Evolutionary conservation across 2,329 filamentous ascomycete species (phyloP).

Genomic region (Aspergillus hortae): DNA sequence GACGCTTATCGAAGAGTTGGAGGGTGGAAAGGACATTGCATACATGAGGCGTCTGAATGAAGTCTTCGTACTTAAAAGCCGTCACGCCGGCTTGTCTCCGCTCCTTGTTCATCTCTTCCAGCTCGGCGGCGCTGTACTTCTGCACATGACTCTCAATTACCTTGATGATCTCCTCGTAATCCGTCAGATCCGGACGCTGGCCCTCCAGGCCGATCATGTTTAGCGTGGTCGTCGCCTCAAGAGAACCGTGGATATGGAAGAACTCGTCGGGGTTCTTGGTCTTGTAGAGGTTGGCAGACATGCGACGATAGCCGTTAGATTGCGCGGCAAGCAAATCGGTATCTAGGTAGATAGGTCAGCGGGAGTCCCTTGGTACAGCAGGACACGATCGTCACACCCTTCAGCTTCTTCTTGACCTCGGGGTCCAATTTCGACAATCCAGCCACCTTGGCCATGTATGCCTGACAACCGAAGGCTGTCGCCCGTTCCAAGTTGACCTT

Average conservation of each 20-base stretch:
- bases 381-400: slow-evolving; percentile 22
- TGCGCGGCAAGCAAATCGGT: slow-evolving; percentile 70
- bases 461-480: slow-evolving; percentile 40
- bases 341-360: slow-evolving; percentile 46
- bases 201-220: slow-evolving; percentile 67
- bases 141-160: slow-evolving; percentile 59
- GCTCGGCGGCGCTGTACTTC: slow-evolving; percentile 51
- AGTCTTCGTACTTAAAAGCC: slow-evolving; percentile 58
- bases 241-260: slow-evolving; percentile 72
- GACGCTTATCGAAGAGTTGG: background rate
- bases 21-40: slow-evolving; percentile 5
- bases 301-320: slow-evolving; percentile 65
- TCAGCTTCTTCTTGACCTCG: slow-evolving; percentile 35
- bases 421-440: slow-evolving; percentile 37
- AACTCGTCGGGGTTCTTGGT: slow-evolving; percentile 64
- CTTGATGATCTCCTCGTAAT: slow-evolving; percentile 57
- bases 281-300: slow-evolving; percentile 69
- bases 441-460: slow-evolving; percentile 41
- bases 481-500: slow-evolving; percentile 37
- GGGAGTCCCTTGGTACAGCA: background rate
- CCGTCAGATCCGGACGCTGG: slow-evolving; percentile 57
- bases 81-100: slow-evolving; percentile 59
- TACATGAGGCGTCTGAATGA: slow-evolving; percentile 55
- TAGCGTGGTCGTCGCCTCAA: slow-evolving; percentile 67
- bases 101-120: slow-evolving; percentile 57